Conservation (phyloP, 2,329 filamentous ascomycete species). For the Fusarium abutilonis region DNA sequence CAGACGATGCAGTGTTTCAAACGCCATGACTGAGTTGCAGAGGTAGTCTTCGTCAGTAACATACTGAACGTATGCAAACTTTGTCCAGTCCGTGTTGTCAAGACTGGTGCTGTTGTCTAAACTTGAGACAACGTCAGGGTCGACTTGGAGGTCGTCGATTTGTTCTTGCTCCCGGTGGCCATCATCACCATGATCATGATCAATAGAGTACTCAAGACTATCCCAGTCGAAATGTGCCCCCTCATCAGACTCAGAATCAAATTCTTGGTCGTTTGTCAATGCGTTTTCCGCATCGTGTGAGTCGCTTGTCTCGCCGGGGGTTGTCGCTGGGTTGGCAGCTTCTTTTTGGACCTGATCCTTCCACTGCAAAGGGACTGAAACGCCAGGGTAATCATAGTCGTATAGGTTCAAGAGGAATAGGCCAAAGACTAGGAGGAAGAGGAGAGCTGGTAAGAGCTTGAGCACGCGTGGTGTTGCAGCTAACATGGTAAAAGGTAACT, state of each 20-base stretch:
- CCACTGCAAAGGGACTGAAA: neutral
- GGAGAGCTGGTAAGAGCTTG: conserved; percentile 1
- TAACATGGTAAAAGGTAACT: neutral
- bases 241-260: neutral
- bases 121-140: neutral
- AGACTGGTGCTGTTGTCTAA: neutral
- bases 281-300: no score
- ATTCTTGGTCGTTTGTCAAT: neutral
- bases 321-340: neutral
- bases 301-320: no score
- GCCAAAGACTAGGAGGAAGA: neutral
- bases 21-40: conserved; percentile 63
- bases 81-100: conserved; percentile 26
- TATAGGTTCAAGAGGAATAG: neutral
- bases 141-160: neutral
- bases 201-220: neutral
- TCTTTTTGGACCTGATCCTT: neutral
- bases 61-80: conserved; percentile 61
- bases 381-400: neutral
- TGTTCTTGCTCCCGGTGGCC: no score
- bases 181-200: neutral
- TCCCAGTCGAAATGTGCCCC: neutral
- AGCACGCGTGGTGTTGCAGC: neutral
- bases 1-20: conserved; percentile 55
- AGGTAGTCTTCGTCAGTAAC: conserved; percentile 59